Base-by-base conservation (phyloP, 345 rosid species). In the Lepidium africanum region DNA sequence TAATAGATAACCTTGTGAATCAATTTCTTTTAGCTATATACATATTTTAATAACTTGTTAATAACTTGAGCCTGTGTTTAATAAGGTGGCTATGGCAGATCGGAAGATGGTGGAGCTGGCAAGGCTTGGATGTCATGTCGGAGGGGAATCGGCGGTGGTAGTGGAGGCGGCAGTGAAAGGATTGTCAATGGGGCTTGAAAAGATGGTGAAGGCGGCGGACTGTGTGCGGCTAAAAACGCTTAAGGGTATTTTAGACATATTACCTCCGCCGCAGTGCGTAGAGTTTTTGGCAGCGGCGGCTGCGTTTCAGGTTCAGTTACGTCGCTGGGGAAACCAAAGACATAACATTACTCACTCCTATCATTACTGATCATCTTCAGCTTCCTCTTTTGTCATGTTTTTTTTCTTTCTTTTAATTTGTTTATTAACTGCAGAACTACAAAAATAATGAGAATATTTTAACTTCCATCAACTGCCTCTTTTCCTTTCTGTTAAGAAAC, bases 221-320 rank as follows among this genome's bases (percentile, higher is more conserved):
- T 86, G 91, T 47, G 96, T 86, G 14, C 71, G 96, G 67, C 83
- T 92, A 4, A 92, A 84, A 80, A 81, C 96, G 14, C 63, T 92
- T 65, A 88, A 84, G 57, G 96, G 91, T 12, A 61, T 90, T 67
- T 64, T 92, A 55, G 98, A 92, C 61, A 62, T 78, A 23, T 70
- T 90, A 77, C 74, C 45, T n/a, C 88, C 93, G 0, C 50, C 62
- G 14, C 91, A 92, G 68, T 67, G 83, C 13, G 78, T 88, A 16
- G 84, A 81, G 57, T 90, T 92, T 75, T 67, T 90, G 72, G 90
- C 90, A 4, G 86, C 63, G 13, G 62, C 66, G 55, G 73, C 79
- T 2, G 62, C 71, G 67, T 77, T 90, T 69, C 96, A 79, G 67
- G 63, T 86, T 80, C 85, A 79, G 84, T 66, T 83, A 17, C 73